Conservation (phyloP, 2,329 filamentous ascomycete genomes). For the Penicillium griseofulvum region DNA sequence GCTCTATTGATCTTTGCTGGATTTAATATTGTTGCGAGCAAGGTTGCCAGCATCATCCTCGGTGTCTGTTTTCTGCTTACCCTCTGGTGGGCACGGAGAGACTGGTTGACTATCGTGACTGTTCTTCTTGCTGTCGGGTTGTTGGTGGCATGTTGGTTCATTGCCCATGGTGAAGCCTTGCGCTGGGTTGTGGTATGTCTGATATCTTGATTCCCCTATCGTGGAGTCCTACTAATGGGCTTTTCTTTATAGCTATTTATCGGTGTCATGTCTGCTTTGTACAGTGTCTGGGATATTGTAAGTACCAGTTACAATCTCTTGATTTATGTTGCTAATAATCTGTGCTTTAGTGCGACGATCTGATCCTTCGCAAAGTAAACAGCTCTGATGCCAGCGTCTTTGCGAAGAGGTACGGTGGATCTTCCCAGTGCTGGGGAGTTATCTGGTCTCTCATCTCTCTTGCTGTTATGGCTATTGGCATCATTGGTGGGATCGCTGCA, state of each 20-base stretch:
- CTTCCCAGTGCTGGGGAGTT: constrained; percentile 76
- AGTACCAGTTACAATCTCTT: constrained; percentile 23
- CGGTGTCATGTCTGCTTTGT: constrained; percentile 76
- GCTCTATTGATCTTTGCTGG: constrained; percentile 75
- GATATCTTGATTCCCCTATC: not conserved
- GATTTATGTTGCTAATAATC: not conserved
- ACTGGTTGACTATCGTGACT: constrained; percentile 74
- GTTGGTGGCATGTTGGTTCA: constrained; percentile 75
- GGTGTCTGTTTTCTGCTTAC: constrained; percentile 75
- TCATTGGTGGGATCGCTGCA: constrained; percentile 72
- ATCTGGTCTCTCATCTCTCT: constrained; percentile 74
- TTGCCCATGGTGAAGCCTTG: constrained; percentile 69
- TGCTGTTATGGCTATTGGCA: constrained; percentile 68
- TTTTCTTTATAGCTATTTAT: constrained; percentile 62
- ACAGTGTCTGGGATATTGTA: constrained; percentile 78
- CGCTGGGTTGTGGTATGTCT: constrained; percentile 64
- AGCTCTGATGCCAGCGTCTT: constrained; percentile 77
- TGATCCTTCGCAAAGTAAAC: constrained; percentile 78
- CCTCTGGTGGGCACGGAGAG: constrained; percentile 75
- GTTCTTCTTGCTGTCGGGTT: constrained; percentile 68
- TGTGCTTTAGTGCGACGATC: constrained; percentile 63
- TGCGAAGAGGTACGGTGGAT: constrained; percentile 73
- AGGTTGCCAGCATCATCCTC: constrained; percentile 71
- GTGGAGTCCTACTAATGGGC: not conserved
- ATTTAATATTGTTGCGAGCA: constrained; percentile 77